phyloP scores from a whole-genome alignment of 108 stramenopile species.

The Cyclotella atomus region DNA sequence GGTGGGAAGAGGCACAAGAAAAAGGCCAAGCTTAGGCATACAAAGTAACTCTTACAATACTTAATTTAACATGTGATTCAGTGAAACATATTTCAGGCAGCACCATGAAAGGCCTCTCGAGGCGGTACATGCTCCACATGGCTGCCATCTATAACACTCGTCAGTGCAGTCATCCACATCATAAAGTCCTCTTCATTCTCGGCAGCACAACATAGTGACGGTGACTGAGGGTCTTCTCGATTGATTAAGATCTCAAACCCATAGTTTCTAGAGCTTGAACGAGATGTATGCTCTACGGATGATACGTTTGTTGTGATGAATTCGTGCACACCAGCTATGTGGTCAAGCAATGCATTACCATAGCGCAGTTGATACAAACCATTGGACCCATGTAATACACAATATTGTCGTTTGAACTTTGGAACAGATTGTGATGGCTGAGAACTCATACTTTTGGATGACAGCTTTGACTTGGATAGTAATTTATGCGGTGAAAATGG shows the following conservation, averaged over 20 bases:
- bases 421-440: background rate
- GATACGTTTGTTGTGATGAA: constrained; percentile 47
- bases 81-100: background rate
- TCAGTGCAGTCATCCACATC: constrained; percentile 48
- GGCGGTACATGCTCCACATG: constrained; percentile 4
- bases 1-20: background rate
- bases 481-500: constrained; percentile 27
- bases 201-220: constrained; percentile 45
- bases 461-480: too few relatives aligned
- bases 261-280: constrained; percentile 20
- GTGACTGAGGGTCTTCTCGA: constrained; percentile 22
- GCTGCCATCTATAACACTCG: constrained; percentile 24
- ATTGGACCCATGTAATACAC: constrained; percentile 40
- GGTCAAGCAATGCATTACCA: constrained; percentile 17
- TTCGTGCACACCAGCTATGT: constrained; percentile 38
- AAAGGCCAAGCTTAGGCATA: background rate
- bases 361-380: constrained; percentile 50
- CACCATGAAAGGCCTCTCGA: background rate
- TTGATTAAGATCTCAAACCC: constrained; percentile 55
- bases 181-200: constrained; percentile 40
- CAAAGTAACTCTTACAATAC: too few relatives aligned
- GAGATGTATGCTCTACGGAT: constrained; percentile 40
- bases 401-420: constrained; percentile 33
- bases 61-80: too few relatives aligned
- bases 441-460: constrained; percentile 13